Percentiles rank a stretch among this genome's conserved stretches.
Evolutionary conservation across 192 early-diverging fungal genomes (phyloP).

Genomic region (Gamsiella multidivaricata): DNA sequence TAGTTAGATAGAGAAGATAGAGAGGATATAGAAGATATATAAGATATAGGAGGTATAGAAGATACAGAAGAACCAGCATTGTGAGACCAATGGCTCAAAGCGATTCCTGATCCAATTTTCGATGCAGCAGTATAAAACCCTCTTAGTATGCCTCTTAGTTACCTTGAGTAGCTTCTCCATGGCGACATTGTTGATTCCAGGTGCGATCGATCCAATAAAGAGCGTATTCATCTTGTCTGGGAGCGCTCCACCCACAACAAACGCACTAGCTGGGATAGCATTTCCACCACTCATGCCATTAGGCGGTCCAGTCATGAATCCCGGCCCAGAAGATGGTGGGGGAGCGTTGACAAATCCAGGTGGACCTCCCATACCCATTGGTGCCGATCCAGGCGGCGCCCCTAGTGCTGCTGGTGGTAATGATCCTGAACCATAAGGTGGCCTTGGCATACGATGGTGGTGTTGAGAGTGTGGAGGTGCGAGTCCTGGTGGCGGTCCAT

Average conservation of each 20-base stretch:
- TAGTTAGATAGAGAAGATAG: not conserved
- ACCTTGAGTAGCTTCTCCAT: conserved; percentile 76
- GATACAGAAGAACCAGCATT: too few relatives aligned
- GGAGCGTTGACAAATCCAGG: conserved; percentile 4
- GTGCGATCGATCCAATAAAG: conserved; percentile 76
- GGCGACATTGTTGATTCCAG: conserved; percentile 73
- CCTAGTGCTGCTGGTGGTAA: conserved; percentile 12
- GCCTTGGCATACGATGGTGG: conserved; percentile 16
- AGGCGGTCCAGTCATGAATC: not conserved
- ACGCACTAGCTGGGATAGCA: conserved; percentile 1
- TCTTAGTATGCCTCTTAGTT: too few relatives aligned
- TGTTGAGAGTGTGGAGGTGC: not conserved
- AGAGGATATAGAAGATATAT: conserved; percentile 7
- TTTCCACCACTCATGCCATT: not conserved
- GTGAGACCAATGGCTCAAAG: too few relatives aligned
- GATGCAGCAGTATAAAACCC: too few relatives aligned
- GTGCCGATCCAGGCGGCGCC: conserved; percentile 17
- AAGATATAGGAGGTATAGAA: too few relatives aligned
- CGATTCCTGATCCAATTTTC: too few relatives aligned
- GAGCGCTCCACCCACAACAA: conserved; percentile 37
- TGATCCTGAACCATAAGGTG: conserved; percentile 21
- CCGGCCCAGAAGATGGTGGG: conserved; percentile 4
- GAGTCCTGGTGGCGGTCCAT: not conserved
- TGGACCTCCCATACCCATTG: conserved; percentile 4
- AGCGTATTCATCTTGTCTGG: conserved; percentile 74